Conservation (phyloP, 106 monocot species). For the Xerophyta viscosa region DNA sequence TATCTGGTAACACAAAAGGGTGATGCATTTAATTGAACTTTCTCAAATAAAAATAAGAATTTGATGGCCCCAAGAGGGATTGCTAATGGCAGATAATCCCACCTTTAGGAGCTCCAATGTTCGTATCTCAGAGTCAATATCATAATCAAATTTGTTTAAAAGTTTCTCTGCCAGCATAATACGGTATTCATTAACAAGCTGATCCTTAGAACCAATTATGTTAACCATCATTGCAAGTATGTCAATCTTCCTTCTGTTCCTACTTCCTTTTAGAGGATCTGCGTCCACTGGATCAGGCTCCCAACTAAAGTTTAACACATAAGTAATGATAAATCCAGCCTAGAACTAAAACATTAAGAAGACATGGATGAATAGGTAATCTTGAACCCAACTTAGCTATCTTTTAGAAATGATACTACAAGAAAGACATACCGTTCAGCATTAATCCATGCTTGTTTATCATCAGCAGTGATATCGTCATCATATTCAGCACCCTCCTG, state of each 20-base stretch:
- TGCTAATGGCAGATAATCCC: neutral
- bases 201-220: conserved; percentile 97
- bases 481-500: conserved; percentile 60
- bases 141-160: conserved; percentile 93
- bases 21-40: too few relatives aligned
- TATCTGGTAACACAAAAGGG: conserved; percentile 45
- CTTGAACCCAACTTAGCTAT: neutral
- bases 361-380: too few relatives aligned
- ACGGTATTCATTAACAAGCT: conserved; percentile 96
- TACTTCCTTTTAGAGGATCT: conserved; percentile 63
- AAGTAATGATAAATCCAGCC: neutral
- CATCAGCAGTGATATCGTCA: conserved; percentile 61
- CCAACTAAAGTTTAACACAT: conserved; percentile 55
- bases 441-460: conserved; percentile 90
- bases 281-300: conserved; percentile 95
- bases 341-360: too few relatives aligned
- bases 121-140: conserved; percentile 97
- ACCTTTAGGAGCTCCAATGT: conserved; percentile 98
- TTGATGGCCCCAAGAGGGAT: too few relatives aligned
- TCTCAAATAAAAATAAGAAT: too few relatives aligned
- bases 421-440: conserved; percentile 53
- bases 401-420: neutral
- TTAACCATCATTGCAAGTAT: conserved; percentile 93
- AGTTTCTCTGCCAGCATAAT: conserved; percentile 96
- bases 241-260: conserved; percentile 74